These are phyloP conservation scores for Fomitopsis pulvina DNA, from an alignment of 768 basidiomycete genomes.

Conservation along the genomic window DNA sequence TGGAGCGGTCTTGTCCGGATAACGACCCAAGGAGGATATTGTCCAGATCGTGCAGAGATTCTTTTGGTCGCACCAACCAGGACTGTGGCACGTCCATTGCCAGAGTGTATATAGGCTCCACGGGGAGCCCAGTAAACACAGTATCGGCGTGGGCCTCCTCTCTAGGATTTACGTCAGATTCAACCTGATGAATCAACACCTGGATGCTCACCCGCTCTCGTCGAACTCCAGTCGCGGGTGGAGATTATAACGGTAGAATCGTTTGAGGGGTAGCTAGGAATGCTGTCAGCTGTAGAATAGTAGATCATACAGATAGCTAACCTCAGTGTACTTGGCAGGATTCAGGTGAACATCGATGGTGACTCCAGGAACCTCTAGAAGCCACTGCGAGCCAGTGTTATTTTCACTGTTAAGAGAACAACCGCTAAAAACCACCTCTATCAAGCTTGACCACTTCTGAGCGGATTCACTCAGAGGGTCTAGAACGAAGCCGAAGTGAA, in stretches of 20 bases:
- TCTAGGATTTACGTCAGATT: conserved; percentile 25
- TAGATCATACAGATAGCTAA: conserved; percentile 23
- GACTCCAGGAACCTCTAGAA: conserved; percentile 53
- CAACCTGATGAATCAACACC: not conserved
- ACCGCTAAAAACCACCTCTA: conserved; percentile 45
- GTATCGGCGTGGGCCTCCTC: conserved; percentile 52
- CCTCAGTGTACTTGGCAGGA: conserved; percentile 63
- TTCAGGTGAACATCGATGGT: conserved; percentile 77
- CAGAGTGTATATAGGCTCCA: conserved; percentile 90
- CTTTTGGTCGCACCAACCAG: conserved; percentile 89
- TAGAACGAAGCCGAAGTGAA: conserved; percentile 65
- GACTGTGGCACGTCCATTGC: conserved; percentile 85
- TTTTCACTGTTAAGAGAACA: not conserved
- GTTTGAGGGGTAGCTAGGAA: conserved; percentile 76
- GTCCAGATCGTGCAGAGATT: conserved; percentile 89
- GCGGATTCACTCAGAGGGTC: conserved; percentile 83
- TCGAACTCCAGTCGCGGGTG: conserved; percentile 54
- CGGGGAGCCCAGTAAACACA: conserved; percentile 66
- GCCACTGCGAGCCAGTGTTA: conserved; percentile 42
- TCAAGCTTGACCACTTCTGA: conserved; percentile 79
- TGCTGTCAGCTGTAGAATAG: not conserved
- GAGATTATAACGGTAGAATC: conserved; percentile 84
- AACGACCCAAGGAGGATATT: conserved; percentile 83
- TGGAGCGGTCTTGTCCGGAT: conserved; percentile 40
- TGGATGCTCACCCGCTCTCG: conserved; percentile 50